Conservation (phyloP, 2,329 filamentous ascomycete species). For the Aureobasidium leucospermi region DNA sequence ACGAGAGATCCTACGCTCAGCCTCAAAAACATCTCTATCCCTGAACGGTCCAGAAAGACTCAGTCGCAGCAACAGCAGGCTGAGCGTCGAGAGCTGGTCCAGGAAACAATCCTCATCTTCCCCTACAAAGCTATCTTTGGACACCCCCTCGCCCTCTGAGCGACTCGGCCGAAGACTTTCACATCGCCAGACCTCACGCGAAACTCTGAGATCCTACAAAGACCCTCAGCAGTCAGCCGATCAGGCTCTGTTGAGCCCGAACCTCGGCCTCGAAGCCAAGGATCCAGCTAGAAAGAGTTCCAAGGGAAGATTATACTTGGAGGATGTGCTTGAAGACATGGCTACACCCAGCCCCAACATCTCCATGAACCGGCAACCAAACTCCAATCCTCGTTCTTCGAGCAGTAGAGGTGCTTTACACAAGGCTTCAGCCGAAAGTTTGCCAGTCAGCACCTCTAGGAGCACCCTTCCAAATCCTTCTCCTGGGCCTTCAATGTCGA, state of each 20-base stretch:
- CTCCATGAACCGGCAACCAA: neutral
- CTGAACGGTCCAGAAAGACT: conserved; percentile 53
- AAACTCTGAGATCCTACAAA: neutral
- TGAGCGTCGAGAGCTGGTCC: conserved; percentile 26
- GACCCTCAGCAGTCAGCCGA: conserved; percentile 5
- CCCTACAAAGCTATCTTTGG: conserved; percentile 18
- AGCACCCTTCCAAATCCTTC: neutral
- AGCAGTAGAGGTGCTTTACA: neutral
- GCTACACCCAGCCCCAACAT: neutral
- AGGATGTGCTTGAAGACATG: conserved; percentile 20
- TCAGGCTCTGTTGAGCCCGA: neutral
- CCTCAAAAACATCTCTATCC: conserved; percentile 15
- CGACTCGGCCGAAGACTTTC: neutral
- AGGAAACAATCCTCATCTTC: conserved; percentile 15
- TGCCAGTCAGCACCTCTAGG: neutral
- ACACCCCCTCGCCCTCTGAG: neutral
- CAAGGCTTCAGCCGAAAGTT: neutral
- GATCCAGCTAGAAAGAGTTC: conserved; percentile 21
- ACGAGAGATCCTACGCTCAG: conserved; percentile 50
- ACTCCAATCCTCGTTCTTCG: neutral
- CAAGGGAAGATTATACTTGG: conserved; percentile 27
- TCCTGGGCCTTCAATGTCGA: neutral
- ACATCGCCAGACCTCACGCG: neutral
- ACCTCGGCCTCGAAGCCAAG: neutral
- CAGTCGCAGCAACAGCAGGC: conserved; percentile 39